Conservation (phyloP, 2,329 filamentous ascomycete genomes). For the Monosporascus sp. region DNA sequence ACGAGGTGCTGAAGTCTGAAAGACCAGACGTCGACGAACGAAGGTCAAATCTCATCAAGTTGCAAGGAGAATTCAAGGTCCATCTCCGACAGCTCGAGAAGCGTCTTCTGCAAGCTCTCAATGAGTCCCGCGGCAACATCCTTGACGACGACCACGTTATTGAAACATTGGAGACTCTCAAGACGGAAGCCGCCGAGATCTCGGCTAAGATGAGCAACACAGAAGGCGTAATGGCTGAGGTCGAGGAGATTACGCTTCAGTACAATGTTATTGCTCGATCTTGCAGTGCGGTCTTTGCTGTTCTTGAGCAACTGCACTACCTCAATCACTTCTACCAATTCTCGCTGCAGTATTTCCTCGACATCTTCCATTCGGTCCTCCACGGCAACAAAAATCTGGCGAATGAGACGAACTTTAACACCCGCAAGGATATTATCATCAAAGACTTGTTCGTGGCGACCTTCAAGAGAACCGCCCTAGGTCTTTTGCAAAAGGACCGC, state of each 20-base stretch:
- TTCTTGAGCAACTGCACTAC: constrained; percentile 94
- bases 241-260: constrained; percentile 90
- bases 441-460: constrained; percentile 86
- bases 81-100: constrained; percentile 94
- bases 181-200: constrained; percentile 95
- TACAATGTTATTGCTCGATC: constrained; percentile 91
- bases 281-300: constrained; percentile 95
- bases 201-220: constrained; percentile 94
- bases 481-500: constrained; percentile 87
- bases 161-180: constrained; percentile 92
- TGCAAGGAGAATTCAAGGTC: constrained; percentile 99
- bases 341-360: constrained; percentile 94
- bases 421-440: constrained; percentile 83
- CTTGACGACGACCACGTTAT: constrained; percentile 98
- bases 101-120: constrained; percentile 85
- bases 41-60: constrained; percentile 93
- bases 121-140: constrained; percentile 96
- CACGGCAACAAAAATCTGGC: constrained; percentile 71
- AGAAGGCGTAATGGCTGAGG: constrained; percentile 96
- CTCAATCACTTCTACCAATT: constrained; percentile 99
- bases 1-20: constrained; percentile 95
- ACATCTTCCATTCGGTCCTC: constrained; percentile 93
- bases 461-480: constrained; percentile 89
- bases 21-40: constrained; percentile 95
- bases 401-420: constrained; percentile 67